Percentiles rank a stretch among this genome's conserved stretches.
These are phyloP conservation scores for Claviceps digitariae DNA, from an alignment of 2,329 filamentous ascomycete genomes.

Conservation along the genomic window DNA sequence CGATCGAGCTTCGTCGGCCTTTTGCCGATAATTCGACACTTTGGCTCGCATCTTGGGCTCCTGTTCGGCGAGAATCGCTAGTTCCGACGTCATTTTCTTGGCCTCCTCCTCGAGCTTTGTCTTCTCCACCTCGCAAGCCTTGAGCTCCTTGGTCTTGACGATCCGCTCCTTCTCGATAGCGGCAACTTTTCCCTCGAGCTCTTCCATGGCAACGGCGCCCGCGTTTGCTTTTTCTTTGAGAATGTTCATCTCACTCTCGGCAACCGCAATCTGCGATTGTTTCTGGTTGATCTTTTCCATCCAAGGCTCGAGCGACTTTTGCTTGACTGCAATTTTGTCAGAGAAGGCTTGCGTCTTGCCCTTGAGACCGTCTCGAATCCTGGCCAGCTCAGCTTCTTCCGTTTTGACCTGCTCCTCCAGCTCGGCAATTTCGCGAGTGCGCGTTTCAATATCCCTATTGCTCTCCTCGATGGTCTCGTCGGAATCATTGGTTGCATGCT, in stretches of 20 bases:
- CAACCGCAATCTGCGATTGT: conserved; percentile 83
- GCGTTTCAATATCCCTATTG: conserved; percentile 61
- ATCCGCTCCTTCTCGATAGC: conserved; percentile 57
- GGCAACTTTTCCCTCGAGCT: conserved; percentile 66
- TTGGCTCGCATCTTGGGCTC: conserved; percentile 74
- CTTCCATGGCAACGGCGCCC: conserved; percentile 69
- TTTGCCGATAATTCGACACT: conserved; percentile 80
- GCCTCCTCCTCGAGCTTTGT: conserved; percentile 61
- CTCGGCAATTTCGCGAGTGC: conserved; percentile 57
- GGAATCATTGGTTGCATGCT: conserved; percentile 60
- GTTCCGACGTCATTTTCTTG: conserved; percentile 54
- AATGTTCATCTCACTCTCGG: conserved; percentile 88
- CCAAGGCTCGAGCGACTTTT: conserved; percentile 93
- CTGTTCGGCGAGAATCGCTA: conserved; percentile 57
- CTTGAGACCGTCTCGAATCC: conserved; percentile 77
- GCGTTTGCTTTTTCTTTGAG: conserved; percentile 80
- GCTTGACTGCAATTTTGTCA: conserved; percentile 80
- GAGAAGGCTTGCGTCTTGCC: conserved; percentile 94
- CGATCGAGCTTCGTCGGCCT: conserved; percentile 88
- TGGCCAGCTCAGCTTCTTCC: conserved; percentile 70
- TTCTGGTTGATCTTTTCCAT: conserved; percentile 95
- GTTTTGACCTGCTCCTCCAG: conserved; percentile 63
- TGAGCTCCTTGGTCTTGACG: conserved; percentile 60
- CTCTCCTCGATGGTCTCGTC: conserved; percentile 68
- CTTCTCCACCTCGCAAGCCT: conserved; percentile 62